These are phyloP conservation scores for Prunella vulgaris DNA, from an alignment of 257 asterid genomes.

Conservation along the genomic window DNA sequence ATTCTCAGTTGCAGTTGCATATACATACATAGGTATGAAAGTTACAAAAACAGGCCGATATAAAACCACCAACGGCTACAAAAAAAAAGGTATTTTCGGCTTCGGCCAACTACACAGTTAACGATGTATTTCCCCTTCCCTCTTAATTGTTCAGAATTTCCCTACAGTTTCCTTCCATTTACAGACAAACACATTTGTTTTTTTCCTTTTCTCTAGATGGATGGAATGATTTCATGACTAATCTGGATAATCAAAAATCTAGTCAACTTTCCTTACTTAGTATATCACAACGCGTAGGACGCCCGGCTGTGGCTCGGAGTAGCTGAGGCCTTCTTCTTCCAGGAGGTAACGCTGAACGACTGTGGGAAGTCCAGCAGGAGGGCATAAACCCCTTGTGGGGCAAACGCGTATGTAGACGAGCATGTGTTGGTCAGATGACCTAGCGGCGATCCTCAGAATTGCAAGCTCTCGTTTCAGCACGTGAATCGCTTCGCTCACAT, in stretches of 20 bases:
- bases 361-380: constrained; percentile 63
- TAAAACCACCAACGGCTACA: constrained; percentile 29
- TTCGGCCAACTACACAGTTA: constrained; percentile 35
- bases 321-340: constrained; percentile 78
- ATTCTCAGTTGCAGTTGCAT: constrained; percentile 42
- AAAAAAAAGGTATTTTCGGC: constrained; percentile 25
- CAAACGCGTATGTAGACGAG: constrained; percentile 70
- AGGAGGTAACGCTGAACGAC: constrained; percentile 76
- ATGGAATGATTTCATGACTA: neutral
- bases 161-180: constrained; percentile 37
- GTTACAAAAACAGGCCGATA: constrained; percentile 25
- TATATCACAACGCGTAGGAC: constrained; percentile 57
- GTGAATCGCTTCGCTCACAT: constrained; percentile 67
- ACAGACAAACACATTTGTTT: constrained; percentile 35
- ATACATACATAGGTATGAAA: constrained; percentile 14
- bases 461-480: constrained; percentile 80
- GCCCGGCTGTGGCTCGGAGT: constrained; percentile 77
- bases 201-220: constrained; percentile 2
- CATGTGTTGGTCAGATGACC: constrained; percentile 57
- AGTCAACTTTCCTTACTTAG: constrained; percentile 37
- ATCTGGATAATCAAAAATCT: constrained; percentile 29
- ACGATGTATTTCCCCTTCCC: constrained; percentile 26
- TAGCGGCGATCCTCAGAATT: constrained; percentile 56
- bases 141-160: neutral
- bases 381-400: constrained; percentile 62